A percentile compares a stretch with the other conserved stretches of the same genome.
Conservation (phyloP, 768 basidiomycete genomes). For the Tylopilus felleus region DNA sequence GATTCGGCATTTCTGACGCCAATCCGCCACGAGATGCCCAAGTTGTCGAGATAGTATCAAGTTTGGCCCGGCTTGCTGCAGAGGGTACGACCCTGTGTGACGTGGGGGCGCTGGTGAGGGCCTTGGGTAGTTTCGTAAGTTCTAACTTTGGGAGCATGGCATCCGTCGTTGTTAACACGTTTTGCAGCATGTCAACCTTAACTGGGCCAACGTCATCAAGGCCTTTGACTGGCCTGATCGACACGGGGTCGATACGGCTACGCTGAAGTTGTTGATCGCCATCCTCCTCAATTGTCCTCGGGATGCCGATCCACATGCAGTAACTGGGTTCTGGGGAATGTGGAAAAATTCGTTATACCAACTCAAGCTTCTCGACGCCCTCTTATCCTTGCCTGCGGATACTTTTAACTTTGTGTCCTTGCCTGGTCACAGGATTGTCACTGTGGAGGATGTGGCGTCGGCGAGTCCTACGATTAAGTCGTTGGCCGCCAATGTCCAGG, state of each 20-base stretch:
- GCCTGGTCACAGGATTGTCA: constrained; percentile 79
- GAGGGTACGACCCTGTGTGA: constrained; percentile 76
- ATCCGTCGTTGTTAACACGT: constrained; percentile 13
- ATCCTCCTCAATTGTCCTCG: constrained; percentile 81
- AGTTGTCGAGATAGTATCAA: constrained; percentile 67
- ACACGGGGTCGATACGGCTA: constrained; percentile 83
- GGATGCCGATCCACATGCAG: constrained; percentile 72
- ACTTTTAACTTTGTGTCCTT: constrained; percentile 91
- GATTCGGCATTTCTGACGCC: constrained; percentile 72
- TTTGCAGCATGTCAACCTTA: constrained; percentile 57
- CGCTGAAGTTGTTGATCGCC: constrained; percentile 84
- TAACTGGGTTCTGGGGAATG: constrained; percentile 77
- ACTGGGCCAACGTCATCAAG: constrained; percentile 81
- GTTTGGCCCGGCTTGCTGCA: constrained; percentile 61
- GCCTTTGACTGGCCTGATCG: constrained; percentile 85
- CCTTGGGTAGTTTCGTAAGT: constrained; percentile 72
- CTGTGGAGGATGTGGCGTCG: constrained; percentile 80
- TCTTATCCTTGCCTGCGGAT: constrained; percentile 85
- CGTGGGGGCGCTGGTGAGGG: constrained; percentile 68
- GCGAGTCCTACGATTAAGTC: constrained; percentile 92
- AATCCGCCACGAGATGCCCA: constrained; percentile 70
- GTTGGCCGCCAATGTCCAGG: constrained; percentile 86
- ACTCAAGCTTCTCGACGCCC: constrained; percentile 80
- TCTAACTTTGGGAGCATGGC: background rate
- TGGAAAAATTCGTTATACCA: constrained; percentile 89